Base-by-base conservation (phyloP, 129 eudicot species). In the Lonicera japonica region DNA sequence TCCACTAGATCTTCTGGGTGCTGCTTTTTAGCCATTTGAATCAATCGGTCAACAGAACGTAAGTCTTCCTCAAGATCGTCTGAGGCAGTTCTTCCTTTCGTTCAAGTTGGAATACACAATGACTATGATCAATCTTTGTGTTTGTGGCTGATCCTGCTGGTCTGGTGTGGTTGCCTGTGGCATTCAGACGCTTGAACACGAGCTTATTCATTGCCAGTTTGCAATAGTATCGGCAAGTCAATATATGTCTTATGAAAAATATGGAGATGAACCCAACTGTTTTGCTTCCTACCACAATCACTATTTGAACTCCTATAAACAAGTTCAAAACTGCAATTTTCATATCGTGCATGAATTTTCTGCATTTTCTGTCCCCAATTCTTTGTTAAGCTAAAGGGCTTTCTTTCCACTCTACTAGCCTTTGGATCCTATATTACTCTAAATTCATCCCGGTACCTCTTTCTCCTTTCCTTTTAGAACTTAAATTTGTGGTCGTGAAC, bases 381-480 rank as follows among this genome's bases (percentile, higher is more conserved):
- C n/a, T 48, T 22, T 18, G 47, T 51, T 51, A 52, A 14, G 43
- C 17, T 25, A 58, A 2, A 29, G 19, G 59, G 15, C 25, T 65
- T 21, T 58, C 50, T 69, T 64, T 75, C 80, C 71, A 57, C 29
- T 51, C 75, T 14, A 16, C 41, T 15, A 75, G 39, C 39, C 15
- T 76, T 54, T 76, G 62, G 17, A 46, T 76, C 73, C 73, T 70
- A 14, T 65, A 76, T 0, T 6, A 52, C 58, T 29, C 36, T 39
- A 16, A 59, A 70, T 0, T 29, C 67, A 23, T 7, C 16, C 3
- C 47, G 12, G 21, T 50, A 46, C 4, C 53, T 43, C 14, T 48
- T 52, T 1, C 58, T 25, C 59, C 23, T 9, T 52, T 51, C 51
- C 14, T 21, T 17, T 18, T 51, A 29, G 12, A 18, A 66, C 16